Percentiles rank a stretch among this genome's conserved stretches.
Evolutionary conservation across 1,284 basidiomycete species (phyloP).

Genomic region (Malassezia furfur): DNA sequence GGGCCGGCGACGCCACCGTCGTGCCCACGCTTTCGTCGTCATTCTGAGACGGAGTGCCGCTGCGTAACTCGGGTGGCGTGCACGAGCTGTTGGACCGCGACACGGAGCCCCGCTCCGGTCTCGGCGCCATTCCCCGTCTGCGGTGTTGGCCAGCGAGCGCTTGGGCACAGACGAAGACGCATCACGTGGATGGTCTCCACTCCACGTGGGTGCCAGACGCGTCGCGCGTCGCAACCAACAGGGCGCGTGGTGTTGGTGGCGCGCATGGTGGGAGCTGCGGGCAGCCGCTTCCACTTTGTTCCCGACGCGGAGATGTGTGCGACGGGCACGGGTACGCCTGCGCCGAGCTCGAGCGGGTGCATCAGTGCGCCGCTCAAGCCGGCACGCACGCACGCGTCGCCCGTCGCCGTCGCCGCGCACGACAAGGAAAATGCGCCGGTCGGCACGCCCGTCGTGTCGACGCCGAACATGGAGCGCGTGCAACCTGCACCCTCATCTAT

Average conservation of each 20-base stretch:
- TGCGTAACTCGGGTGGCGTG: neutral
- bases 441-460: neutral
- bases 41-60: neutral
- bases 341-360: neutral
- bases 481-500: neutral
- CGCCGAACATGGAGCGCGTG: neutral
- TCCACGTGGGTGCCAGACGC: neutral
- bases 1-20: neutral
- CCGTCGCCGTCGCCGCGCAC: neutral
- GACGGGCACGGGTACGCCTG: neutral
- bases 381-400: neutral
- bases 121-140: neutral
- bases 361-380: neutral
- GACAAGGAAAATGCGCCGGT: conserved; percentile 1
- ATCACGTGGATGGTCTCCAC: neutral
- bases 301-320: neutral
- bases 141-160: neutral
- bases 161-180: too few relatives aligned
- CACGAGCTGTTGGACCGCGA: conserved; percentile 2
- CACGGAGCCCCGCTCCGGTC: neutral
- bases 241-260: neutral
- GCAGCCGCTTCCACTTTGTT: neutral
- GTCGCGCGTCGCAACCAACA: neutral
- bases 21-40: neutral
- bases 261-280: neutral